These are phyloP conservation scores for Phytophthora megakarya DNA, from an alignment of 352 stramenopile species.

Conservation along the genomic window DNA sequence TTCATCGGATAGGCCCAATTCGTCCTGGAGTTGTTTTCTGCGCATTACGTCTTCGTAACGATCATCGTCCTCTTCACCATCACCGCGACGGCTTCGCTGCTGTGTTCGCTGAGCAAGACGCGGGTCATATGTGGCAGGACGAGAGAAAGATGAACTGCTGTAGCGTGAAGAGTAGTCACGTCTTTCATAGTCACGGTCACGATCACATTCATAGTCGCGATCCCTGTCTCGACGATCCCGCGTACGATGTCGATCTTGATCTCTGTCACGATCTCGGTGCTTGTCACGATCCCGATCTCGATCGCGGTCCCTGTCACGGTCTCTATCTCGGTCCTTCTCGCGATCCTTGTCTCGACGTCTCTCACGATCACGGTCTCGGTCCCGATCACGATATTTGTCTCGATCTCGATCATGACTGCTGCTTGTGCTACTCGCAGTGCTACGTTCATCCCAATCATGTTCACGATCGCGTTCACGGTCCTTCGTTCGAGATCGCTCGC, in stretches of 20 bases:
- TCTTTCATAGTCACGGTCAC: conserved; percentile 37
- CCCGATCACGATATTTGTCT: conserved; percentile 30
- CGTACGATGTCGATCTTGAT: conserved; percentile 37
- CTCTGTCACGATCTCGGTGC: conserved; percentile 37
- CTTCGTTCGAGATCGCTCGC: conserved; percentile 31
- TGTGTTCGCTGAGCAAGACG: conserved; percentile 67
- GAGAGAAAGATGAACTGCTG: conserved; percentile 70
- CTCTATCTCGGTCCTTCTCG: conserved; percentile 21
- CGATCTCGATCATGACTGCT: conserved; percentile 34
- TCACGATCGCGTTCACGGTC: conserved; percentile 35
- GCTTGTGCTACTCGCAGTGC: conserved; percentile 31
- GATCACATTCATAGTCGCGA: conserved; percentile 38
- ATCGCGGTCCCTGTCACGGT: conserved; percentile 33
- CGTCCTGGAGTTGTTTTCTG: conserved; percentile 63
- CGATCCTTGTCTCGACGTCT: conserved; percentile 25
- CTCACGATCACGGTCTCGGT: conserved; percentile 33
- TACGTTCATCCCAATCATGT: conserved; percentile 42
- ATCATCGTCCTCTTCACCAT: conserved; percentile 51
- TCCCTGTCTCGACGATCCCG: conserved; percentile 42
- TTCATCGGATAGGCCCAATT: conserved; percentile 80
- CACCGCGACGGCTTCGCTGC: conserved; percentile 34
- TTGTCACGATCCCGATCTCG: conserved; percentile 20
- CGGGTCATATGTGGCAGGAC: conserved; percentile 83
- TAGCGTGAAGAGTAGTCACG: conserved; percentile 34
- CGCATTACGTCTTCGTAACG: conserved; percentile 50